Evolutionary conservation across 768 basidiomycete species (phyloP).

Genomic region (Pleurotus citrinopileatus): DNA sequence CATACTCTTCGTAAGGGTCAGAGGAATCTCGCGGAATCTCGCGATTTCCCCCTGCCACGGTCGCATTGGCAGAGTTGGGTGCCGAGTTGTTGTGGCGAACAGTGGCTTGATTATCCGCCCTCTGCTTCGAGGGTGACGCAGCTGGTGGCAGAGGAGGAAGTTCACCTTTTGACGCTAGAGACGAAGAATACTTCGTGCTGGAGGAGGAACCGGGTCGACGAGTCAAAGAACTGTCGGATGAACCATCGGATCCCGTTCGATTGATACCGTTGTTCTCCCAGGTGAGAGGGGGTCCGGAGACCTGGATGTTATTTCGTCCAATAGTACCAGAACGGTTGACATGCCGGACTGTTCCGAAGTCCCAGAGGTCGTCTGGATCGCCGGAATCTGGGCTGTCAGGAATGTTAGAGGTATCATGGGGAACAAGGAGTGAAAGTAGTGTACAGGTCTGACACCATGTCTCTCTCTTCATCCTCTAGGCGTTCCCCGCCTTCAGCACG

Average conservation of each 20-base stretch:
- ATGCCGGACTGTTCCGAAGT: slow-evolving; percentile 94
- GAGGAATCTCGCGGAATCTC: slow-evolving; percentile 45
- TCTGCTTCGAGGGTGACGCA: slow-evolving; percentile 33
- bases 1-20: slow-evolving; percentile 67
- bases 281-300: slow-evolving; percentile 69
- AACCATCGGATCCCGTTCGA: slow-evolving; percentile 34
- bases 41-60: slow-evolving; percentile 18
- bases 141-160: slow-evolving; percentile 56
- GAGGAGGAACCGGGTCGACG: slow-evolving; percentile 23
- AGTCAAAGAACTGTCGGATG: slow-evolving; percentile 17
- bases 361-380: slow-evolving; percentile 88
- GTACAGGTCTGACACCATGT: slow-evolving; percentile 61
- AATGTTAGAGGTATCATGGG: slow-evolving; percentile 9
- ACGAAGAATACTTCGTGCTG: slow-evolving; percentile 37
- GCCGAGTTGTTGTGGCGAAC: slow-evolving; percentile 54
- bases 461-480: slow-evolving; percentile 67
- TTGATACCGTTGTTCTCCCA: slow-evolving; percentile 72
- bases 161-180: slow-evolving; percentile 52
- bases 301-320: slow-evolving; percentile 61
- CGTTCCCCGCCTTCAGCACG: slow-evolving; percentile 83
- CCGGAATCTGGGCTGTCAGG: slow-evolving; percentile 44
- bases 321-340: slow-evolving; percentile 58
- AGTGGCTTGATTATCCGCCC: slow-evolving; percentile 61
- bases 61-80: slow-evolving; percentile 18
- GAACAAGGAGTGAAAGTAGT: slow-evolving; percentile 20